Percentiles rank a stretch among this genome's conserved stretches.
Evolutionary conservation across 2,329 filamentous ascomycete genomes (phyloP).

Genomic region (Diaporthe destruens): DNA sequence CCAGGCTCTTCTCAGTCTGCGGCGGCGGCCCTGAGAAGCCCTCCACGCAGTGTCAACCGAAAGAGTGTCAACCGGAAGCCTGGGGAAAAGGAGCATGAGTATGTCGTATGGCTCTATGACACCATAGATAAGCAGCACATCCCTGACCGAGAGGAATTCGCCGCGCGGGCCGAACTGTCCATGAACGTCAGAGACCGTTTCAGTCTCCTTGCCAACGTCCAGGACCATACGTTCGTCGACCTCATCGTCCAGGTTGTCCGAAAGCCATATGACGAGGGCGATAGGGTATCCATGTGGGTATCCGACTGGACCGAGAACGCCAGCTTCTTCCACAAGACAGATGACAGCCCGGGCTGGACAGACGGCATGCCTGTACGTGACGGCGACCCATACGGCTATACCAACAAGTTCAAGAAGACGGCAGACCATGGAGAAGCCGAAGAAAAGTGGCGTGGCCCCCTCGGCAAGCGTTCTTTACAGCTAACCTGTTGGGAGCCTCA

Average conservation of each 20-base stretch:
- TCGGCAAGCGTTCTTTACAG: conserved; percentile 77
- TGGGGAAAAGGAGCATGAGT: conserved; percentile 53
- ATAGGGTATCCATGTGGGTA: conserved; percentile 75
- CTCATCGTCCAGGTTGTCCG: conserved; percentile 78
- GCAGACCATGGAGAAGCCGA: conserved; percentile 42
- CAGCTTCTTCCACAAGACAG: conserved; percentile 67
- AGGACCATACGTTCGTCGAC: conserved; percentile 71
- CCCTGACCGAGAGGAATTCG: conserved; percentile 59
- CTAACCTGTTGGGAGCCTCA: conserved; percentile 80
- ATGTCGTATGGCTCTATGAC: conserved; percentile 63
- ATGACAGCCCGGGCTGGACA: conserved; percentile 47
- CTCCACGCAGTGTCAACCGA: conserved; percentile 32
- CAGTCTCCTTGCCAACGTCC: conserved; percentile 73
- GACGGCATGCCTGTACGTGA: conserved; percentile 53
- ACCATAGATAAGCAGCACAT: conserved; percentile 57
- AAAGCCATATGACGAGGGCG: conserved; percentile 57
- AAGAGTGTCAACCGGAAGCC: conserved; percentile 42
- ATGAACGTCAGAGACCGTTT: conserved; percentile 68
- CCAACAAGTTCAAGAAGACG: conserved; percentile 48
- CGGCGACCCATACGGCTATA: conserved; percentile 70
- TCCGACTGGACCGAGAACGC: conserved; percentile 86
- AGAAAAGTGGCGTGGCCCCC: conserved; percentile 77
- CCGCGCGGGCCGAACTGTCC: conserved; percentile 54
- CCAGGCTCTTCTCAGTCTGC: conserved; percentile 25
- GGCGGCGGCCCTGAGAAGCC: conserved; percentile 47